Evolutionary conservation across 2,329 filamentous ascomycete genomes (phyloP), one percentile per base, ranked within the genome.

Genomic region (Fulvia fulva): DNA sequence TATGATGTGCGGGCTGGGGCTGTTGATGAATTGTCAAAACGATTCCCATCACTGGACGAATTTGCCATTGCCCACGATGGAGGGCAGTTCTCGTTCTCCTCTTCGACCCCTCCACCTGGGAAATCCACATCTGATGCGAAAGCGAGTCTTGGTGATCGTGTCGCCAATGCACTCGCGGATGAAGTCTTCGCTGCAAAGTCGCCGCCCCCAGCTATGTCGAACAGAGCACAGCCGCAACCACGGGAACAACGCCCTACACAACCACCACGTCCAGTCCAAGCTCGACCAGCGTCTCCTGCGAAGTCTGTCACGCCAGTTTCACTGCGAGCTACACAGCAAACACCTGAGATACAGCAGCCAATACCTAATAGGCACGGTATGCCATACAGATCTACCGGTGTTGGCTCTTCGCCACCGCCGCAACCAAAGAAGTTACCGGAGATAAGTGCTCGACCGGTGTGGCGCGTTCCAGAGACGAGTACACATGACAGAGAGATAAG

Each of bases 31-130:
- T 78, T 97, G 25, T 91, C 93, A 0, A 82, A 85, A 26, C 84
- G 89, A 53, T 99, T 97, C 66, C 94, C 94, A 0, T 92, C 90
- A 5, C 80, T 99, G 23, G 92, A 97, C 68, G 90, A 97, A 66
- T 99, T 99, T 70, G 87, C 93, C 2, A 79, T 99, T 19, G 78
- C 97, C 46, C 91, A 96, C 66, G 91, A 97, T 51, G 60, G 55
- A 3, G 58, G 55, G 2, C 65, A 64, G 30, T 65, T 65, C 41
- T 51, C 63, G 9, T 64, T 64, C 34, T 49, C 58, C n/a, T 45
- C 41, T n/a, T 51, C 53, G 9, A 58, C 46, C 2, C 52, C 64
- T n/a, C 50, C 59, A 21, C 53, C 59, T 3, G 26, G 47, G 14
- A 72, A 80, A n/a, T 74, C 78, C 6, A 77, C 81, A 23, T 74